Evolutionary conservation across 768 basidiomycete genomes (phyloP), one percentile per base, ranked within the genome.

Genomic region (Collybia sordida): DNA sequence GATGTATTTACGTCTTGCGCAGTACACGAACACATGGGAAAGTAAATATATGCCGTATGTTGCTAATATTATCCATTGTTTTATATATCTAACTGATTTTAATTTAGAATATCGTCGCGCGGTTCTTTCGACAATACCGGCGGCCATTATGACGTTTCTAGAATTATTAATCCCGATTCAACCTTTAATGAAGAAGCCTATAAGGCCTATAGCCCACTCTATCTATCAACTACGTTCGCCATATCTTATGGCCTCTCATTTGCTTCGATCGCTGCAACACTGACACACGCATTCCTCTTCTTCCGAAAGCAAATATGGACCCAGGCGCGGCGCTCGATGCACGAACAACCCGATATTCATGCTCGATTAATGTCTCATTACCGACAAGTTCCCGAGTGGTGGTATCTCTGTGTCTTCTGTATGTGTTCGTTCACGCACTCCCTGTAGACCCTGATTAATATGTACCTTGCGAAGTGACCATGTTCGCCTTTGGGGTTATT

Each of bases 261-360:
- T 56, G 90, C 90, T 2, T 78, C 83, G 24, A 85, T 93, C 64
- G 88, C 90, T 0, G 79, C 90, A 0, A 87, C 86, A 2, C 61
- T 90, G 52, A 80, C 75, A 23, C 92, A 93, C 58, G 80, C 88
- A 0, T 66, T 72, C 64, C 72, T 92, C 31, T 90, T 80, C 68
- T 88, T 83, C 77, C 81, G 88, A 57, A 86, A 88, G 61, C 87
- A 89, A 60, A 88, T 93, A 47, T 86, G 80, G 82, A 69, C 65
- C 0, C 88, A 90, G 64, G 69, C 83, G 23, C 82, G 83, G 42
- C 80, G 85, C 45, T 78, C 88, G 11, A 78, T 91, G 68, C 67
- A 77, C 40, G 91, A 92, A 57, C 88, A 93, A 59, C 85, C 88
- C 1, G 91, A 93, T 68, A 81, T 93, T 52, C 91, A 93, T 58